A percentile compares a stretch with the other conserved stretches of the same genome.
Evolutionary conservation across 208 protist genomes (phyloP).

Genomic region (Leishmania tropica): DNA sequence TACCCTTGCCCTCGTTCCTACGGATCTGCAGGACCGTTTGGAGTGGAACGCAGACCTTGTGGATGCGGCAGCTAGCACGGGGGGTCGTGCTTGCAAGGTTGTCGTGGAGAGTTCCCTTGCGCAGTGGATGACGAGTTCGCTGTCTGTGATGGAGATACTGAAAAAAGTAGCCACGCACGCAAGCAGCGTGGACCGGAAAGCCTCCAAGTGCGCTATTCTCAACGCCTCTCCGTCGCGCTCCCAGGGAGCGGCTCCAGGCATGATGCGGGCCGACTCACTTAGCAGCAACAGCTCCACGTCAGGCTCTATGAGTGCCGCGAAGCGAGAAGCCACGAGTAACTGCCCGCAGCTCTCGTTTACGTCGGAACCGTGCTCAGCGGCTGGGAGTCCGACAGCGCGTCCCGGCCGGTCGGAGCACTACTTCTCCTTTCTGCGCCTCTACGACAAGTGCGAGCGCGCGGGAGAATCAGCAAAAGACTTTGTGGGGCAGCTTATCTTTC

Average conservation of each 20-base stretch:
- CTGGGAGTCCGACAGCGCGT: not conserved
- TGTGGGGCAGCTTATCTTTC: slow-evolving; percentile 73
- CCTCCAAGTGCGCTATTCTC: slow-evolving; percentile 79
- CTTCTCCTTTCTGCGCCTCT: slow-evolving; percentile 89
- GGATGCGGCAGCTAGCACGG: slow-evolving; percentile 3
- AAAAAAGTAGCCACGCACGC: slow-evolving; percentile 73
- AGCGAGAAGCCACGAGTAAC: slow-evolving; percentile 6
- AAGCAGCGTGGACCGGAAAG: slow-evolving; percentile 82
- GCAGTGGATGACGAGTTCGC: slow-evolving; percentile 35
- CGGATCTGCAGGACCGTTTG: slow-evolving; percentile 78
- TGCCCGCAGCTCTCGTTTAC: slow-evolving; percentile 8
- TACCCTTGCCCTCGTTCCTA: slow-evolving; percentile 60
- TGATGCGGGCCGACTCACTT: slow-evolving; percentile 29
- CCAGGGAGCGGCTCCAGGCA: slow-evolving; percentile 20
- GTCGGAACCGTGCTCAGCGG: slow-evolving; percentile 13
- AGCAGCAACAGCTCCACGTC: slow-evolving; percentile 27
- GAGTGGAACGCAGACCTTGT: slow-evolving; percentile 51
- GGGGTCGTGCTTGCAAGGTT: not conserved
- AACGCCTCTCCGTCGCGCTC: slow-evolving; percentile 68
- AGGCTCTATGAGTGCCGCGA: slow-evolving; percentile 19
- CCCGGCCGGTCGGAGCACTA: slow-evolving; percentile 73
- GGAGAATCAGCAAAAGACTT: slow-evolving; percentile 51
- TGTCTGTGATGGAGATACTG: slow-evolving; percentile 71
- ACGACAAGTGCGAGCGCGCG: slow-evolving; percentile 78
- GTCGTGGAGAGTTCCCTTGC: slow-evolving; percentile 12